phyloP scores from a whole-genome alignment of 2,329 filamentous ascomycete species.

The Bipolaris zeicola region DNA sequence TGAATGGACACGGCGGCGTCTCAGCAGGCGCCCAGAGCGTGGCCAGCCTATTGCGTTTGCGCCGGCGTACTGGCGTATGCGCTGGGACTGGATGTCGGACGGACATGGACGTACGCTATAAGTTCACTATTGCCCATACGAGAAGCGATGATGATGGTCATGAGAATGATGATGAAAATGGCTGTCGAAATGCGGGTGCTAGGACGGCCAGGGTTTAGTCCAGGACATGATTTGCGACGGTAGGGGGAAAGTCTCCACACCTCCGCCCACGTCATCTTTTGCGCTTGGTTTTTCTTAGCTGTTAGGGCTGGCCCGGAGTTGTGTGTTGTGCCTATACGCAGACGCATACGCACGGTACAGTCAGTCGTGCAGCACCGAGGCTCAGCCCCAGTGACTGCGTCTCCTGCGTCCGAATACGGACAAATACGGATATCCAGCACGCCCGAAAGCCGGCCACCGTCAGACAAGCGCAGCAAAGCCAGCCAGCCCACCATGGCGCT shows the following conservation, averaged over 20 bases:
- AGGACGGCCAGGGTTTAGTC: not conserved
- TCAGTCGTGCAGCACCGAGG: not conserved
- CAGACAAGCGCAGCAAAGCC: not conserved
- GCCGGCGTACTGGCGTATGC: not conserved
- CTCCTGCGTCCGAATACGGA: not conserved
- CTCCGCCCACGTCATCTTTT: constrained; percentile 22
- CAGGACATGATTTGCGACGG: not conserved
- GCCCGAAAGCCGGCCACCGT: not conserved
- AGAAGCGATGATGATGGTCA: not conserved
- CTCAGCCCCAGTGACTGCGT: not conserved
- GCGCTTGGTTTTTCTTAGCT: constrained; percentile 3
- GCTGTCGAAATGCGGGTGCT: constrained; percentile 3
- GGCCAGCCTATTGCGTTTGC: not conserved
- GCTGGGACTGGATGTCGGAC: not conserved
- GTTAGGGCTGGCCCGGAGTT: not conserved
- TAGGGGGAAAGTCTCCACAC: constrained; percentile 6
- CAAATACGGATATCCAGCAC: not conserved
- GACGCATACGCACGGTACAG: too few relatives aligned
- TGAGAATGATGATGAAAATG: not conserved
- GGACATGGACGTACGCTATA: not conserved
- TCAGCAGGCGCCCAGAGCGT: constrained; percentile 21
- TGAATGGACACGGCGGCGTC: constrained; percentile 7
- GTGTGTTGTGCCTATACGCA: constrained; percentile 6
- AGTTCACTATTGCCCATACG: too few relatives aligned
- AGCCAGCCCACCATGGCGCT: constrained; percentile 31